phyloP scores from a whole-genome alignment of 2,329 filamentous ascomycete species.

The Zasmidium angulare region DNA sequence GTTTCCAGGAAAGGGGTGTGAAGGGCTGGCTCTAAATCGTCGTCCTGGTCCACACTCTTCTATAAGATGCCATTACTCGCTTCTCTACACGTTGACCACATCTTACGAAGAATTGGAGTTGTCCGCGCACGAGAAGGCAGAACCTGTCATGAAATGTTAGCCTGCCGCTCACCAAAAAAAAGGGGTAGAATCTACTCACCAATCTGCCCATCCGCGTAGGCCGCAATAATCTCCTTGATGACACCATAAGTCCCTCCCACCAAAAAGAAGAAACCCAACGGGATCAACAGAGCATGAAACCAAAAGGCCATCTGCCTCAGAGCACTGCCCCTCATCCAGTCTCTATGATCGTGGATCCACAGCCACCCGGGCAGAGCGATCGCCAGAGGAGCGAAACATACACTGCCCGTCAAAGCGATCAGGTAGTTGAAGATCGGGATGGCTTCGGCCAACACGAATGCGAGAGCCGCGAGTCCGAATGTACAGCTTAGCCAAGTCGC shows the following conservation, averaged over 20 bases:
- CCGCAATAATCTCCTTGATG: constrained; percentile 52
- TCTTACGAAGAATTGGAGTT: constrained; percentile 36
- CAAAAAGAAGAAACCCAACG: constrained; percentile 49
- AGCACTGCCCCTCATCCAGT: constrained; percentile 40
- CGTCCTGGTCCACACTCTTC: too few species aligned
- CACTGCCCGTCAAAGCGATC: constrained; percentile 48
- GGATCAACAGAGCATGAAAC: constrained; percentile 45
- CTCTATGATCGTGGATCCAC: constrained; percentile 52
- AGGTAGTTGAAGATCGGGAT: constrained; percentile 58
- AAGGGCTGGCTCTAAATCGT: too few species aligned
- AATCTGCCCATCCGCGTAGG: constrained; percentile 51
- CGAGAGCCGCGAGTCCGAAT: constrained; percentile 41
- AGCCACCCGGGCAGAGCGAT: constrained; percentile 51
- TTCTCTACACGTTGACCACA: background rate
- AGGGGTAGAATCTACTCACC: constrained; percentile 23
- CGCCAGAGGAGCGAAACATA: constrained; percentile 54
- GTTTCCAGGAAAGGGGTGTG: too few species aligned
- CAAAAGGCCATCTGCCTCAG: constrained; percentile 40
- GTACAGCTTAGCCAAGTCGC: constrained; percentile 52
- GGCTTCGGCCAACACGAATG: constrained; percentile 54
- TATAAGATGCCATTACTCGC: too few species aligned
- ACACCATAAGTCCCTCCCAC: constrained; percentile 53
- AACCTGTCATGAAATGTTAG: constrained; percentile 20
- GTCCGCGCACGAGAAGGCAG: constrained; percentile 52
- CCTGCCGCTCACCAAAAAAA: background rate